Base-by-base conservation (phyloP, 75 land plant species). In the Cupressus sempervirens region DNA sequence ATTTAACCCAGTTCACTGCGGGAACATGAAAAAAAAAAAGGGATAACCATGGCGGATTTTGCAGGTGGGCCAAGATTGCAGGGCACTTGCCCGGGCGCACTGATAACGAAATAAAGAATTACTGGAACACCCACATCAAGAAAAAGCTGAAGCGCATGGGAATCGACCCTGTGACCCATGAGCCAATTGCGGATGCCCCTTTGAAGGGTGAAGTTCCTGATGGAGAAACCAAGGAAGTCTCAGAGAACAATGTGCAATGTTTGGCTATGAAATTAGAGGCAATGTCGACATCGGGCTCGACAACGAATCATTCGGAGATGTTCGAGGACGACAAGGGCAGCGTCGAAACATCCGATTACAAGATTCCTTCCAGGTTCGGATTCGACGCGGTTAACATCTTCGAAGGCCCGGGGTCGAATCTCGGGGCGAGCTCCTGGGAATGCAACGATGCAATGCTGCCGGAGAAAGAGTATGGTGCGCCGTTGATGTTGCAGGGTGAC, bases 51-150 rank as follows among this genome's bases (percentile, higher is more conserved):
- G 16, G 76, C 15, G 53, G 53, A 12, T 50, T 1, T 50, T 50
- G 79, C 79, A 76, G 79, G 79, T 76, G 79, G 79, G 79, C 79
- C 23, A 76, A 76, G 79, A 76, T 76, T 41, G 79, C 79, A 40
- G 45, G n/a, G 26, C 41, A 76, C 10, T 18, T 76, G 79, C 45
- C 79, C 0, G 79, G 79, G 45, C 79, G 79, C 26, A 76, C 79
- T 40, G 79, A 76, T 76, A 76, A 76, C 45, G 79, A 76, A 40
- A 76, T 76, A 76, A 76, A 76, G 45, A 76, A 76, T 76, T 40
- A 76, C 79, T 76, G 79, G 79, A 76, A 76, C 79, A 76, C 79
- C 79, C 79, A 76, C 45, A 76, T 76, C 79, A 76, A 76, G 79
- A 76, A 76, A 7, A 76, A 76, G 26, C 35, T 76, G 79, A 76